Evolutionary conservation across 768 basidiomycete genomes (phyloP).

Genomic region (Panaeolus cyanescens): DNA sequence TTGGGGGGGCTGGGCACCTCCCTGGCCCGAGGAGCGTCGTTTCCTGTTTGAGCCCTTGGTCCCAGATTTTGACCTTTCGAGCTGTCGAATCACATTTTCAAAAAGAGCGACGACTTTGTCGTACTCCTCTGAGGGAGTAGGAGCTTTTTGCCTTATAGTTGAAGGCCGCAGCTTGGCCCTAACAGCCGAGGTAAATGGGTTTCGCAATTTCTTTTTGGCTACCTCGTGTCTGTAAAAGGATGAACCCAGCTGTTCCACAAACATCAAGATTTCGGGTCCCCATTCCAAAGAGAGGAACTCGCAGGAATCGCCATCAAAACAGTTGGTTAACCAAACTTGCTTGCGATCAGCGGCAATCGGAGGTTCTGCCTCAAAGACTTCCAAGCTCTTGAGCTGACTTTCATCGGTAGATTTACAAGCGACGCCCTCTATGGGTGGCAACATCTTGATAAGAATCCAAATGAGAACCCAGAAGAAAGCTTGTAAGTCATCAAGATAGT

Average conservation of each 20-base stretch:
- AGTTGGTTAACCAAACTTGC: too few species aligned
- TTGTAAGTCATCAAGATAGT: slow-evolving; percentile 15
- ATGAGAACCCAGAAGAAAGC: slow-evolving; percentile 12
- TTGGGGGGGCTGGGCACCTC: too few species aligned
- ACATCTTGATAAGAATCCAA: background rate
- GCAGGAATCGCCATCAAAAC: too few species aligned
- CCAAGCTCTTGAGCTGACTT: background rate
- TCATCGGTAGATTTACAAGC: background rate
- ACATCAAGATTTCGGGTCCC: background rate
- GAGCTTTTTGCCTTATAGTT: too few species aligned
- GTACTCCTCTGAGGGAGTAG: background rate
- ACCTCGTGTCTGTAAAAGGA: background rate
- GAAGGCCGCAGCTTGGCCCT: too few species aligned
- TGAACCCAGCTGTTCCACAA: background rate
- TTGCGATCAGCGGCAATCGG: too few species aligned
- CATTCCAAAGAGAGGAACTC: too few species aligned
- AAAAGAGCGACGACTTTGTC: background rate
- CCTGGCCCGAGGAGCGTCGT: too few species aligned
- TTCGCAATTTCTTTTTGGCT: background rate
- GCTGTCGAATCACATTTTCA: background rate
- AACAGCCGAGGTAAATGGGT: too few species aligned
- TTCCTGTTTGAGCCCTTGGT: too few species aligned
- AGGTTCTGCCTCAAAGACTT: too few species aligned
- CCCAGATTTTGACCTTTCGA: too few species aligned
- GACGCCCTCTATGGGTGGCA: background rate